These are phyloP conservation scores for Rhodomyrtus tomentosa DNA, from an alignment of 345 rosid genomes.

Conservation along the genomic window DNA sequence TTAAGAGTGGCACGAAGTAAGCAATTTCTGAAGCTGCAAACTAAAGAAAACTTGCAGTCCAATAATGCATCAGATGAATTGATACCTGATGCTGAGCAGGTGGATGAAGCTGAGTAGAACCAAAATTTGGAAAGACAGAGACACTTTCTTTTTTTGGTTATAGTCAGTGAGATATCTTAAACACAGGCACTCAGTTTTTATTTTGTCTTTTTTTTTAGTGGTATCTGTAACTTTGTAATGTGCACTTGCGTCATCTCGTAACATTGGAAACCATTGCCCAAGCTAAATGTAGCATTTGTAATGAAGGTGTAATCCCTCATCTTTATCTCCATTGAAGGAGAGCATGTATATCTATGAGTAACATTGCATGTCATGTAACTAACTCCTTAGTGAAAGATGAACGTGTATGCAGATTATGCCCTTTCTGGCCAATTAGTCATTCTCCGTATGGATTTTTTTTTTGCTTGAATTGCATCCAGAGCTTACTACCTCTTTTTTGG, in stretches of 20 bases:
- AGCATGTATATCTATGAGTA: not conserved
- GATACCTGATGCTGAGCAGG: slow-evolving; percentile 18
- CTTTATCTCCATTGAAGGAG: not conserved
- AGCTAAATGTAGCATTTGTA: not conserved
- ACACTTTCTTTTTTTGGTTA: not conserved
- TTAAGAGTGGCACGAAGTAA: slow-evolving; percentile 56
- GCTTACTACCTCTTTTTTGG: not conserved
- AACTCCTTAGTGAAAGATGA: not conserved
- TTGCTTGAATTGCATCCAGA: not conserved
- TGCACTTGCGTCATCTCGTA: not conserved
- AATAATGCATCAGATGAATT: slow-evolving; percentile 23
- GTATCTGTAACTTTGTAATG: not conserved
- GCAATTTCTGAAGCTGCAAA: slow-evolving; percentile 54
- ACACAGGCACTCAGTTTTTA: not conserved
- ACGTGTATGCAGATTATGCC: not conserved
- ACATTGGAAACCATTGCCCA: not conserved
- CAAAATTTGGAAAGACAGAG: slow-evolving; percentile 6
- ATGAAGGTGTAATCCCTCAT: not conserved
- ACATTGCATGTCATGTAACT: not conserved
- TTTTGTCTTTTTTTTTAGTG: not conserved
- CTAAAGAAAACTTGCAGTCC: slow-evolving; percentile 28
- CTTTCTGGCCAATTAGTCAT: not conserved
- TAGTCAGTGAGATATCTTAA: slow-evolving; percentile 8
- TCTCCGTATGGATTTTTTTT: not conserved
- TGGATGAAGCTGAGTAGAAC: slow-evolving; percentile 4